Percentiles rank a stretch among this genome's conserved stretches.
Evolutionary conservation across 2,329 filamentous ascomycete genomes (phyloP).

Genomic region (Microsporum ferrugineum): DNA sequence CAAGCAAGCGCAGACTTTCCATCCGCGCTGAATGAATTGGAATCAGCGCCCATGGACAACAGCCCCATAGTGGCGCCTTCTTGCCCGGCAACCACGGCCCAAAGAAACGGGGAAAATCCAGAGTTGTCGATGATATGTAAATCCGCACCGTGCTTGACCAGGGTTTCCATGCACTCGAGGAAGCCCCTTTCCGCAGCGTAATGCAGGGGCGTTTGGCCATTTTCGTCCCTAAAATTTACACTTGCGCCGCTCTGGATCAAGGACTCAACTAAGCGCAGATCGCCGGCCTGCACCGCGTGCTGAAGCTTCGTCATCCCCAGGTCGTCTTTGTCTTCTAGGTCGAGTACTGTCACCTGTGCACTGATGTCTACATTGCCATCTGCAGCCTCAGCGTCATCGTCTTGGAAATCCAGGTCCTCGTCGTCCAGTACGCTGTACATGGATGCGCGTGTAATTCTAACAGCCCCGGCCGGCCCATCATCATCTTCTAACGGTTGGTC

Average conservation of each 20-base stretch:
- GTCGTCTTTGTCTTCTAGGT: background rate
- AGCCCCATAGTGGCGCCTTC: constrained; percentile 6
- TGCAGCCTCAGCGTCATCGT: constrained; percentile 11
- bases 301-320: background rate
- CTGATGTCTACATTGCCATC: background rate
- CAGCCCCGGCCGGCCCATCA: constrained; percentile 10
- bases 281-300: background rate
- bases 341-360: background rate
- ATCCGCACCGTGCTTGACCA: constrained; percentile 15
- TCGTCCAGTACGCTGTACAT: constrained; percentile 24
- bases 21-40: background rate
- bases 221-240: constrained; percentile 6
- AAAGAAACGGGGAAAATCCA: constrained; percentile 19
- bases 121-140: constrained; percentile 14
- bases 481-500: constrained; percentile 19
- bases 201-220: constrained; percentile 19
- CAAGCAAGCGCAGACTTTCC: background rate
- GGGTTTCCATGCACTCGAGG: constrained; percentile 12
- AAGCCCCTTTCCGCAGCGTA: constrained; percentile 18
- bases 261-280: constrained; percentile 14
- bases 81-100: constrained; percentile 19
- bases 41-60: background rate
- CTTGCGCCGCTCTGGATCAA: constrained; percentile 15
- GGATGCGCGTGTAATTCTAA: constrained; percentile 16
- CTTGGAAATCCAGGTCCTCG: constrained; percentile 18